Evolutionary conservation across 2,329 filamentous ascomycete genomes (phyloP).

Genomic region (Hymenotorrendiella dingleyae): DNA sequence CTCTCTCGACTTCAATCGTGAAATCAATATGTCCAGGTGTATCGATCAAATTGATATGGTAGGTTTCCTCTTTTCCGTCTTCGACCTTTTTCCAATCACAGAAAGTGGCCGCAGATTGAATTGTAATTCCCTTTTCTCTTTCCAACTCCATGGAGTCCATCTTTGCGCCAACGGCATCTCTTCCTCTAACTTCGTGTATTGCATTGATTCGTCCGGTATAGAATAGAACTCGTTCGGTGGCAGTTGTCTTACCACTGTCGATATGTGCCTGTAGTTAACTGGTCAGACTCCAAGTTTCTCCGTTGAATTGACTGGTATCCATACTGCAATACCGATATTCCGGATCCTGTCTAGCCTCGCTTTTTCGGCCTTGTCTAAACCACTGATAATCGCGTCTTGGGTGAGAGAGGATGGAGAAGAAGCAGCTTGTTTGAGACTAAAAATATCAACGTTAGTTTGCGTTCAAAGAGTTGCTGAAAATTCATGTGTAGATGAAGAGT

Average conservation of each 20-base stretch:
- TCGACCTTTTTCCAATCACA: constrained; percentile 93
- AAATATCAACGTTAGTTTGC: constrained; percentile 2
- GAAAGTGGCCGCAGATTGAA: constrained; percentile 96
- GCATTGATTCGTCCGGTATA: constrained; percentile 96
- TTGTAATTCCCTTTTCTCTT: constrained; percentile 97
- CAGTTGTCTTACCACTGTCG: constrained; percentile 96
- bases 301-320: constrained; percentile 22
- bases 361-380: constrained; percentile 58
- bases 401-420: constrained; percentile 22
- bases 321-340: constrained; percentile 95
- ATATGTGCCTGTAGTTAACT: constrained; percentile 69
- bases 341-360: constrained; percentile 73
- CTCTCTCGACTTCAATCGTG: constrained; percentile 96
- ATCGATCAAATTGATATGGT: constrained; percentile 98
- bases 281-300: constrained; percentile 1
- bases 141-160: constrained; percentile 99
- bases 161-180: constrained; percentile 93
- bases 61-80: constrained; percentile 78
- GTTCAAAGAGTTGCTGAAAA: no score
- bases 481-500: no score
- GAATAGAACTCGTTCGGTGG: constrained; percentile 92
- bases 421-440: constrained; percentile 27
- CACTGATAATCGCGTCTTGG: constrained; percentile 26
- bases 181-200: constrained; percentile 94
- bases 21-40: constrained; percentile 99